phyloP scores from a whole-genome alignment of 495 filamentous ascomycete genomes.

The Penicillium arizonense region DNA sequence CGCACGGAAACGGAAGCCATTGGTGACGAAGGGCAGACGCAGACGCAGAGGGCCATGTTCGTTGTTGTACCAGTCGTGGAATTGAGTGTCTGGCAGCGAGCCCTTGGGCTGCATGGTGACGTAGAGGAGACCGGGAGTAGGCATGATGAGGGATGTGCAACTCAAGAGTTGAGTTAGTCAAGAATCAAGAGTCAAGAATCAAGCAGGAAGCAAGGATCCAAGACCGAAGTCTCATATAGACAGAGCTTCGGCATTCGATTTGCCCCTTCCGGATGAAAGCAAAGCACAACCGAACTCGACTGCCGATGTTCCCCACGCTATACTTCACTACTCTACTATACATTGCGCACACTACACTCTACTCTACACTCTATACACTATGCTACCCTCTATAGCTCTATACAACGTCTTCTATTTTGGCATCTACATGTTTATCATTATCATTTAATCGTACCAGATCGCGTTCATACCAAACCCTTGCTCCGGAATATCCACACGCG shows the following conservation, averaged over 20 bases:
- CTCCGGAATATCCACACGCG: constrained; percentile 70
- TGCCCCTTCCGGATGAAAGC: constrained; percentile 26
- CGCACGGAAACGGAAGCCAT: constrained; percentile 76
- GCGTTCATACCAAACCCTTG: constrained; percentile 88
- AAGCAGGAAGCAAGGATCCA: too few relatives aligned
- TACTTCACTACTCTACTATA: not conserved
- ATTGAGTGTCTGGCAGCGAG: constrained; percentile 62
- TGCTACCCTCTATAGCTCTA: not conserved
- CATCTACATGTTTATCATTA: not conserved
- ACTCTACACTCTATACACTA: not conserved
- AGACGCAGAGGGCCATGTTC: constrained; percentile 80
- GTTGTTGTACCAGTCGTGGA: constrained; percentile 91
- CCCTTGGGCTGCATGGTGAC: constrained; percentile 74
- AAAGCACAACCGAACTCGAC: constrained; percentile 21
- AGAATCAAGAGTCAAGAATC: not conserved
- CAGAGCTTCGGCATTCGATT: constrained; percentile 1
- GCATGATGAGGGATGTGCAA: constrained; percentile 26
- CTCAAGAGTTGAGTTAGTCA: not conserved
- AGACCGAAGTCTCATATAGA: too few relatives aligned
- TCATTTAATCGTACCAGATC: constrained; percentile 76
- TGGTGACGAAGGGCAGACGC: constrained; percentile 67
- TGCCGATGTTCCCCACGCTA: constrained; percentile 15
- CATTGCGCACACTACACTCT: not conserved
- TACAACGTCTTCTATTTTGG: too few relatives aligned
- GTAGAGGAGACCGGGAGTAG: constrained; percentile 64